Evolutionary conservation across 345 rosid species (phyloP).

Genomic region (Lepidium didymum): DNA sequence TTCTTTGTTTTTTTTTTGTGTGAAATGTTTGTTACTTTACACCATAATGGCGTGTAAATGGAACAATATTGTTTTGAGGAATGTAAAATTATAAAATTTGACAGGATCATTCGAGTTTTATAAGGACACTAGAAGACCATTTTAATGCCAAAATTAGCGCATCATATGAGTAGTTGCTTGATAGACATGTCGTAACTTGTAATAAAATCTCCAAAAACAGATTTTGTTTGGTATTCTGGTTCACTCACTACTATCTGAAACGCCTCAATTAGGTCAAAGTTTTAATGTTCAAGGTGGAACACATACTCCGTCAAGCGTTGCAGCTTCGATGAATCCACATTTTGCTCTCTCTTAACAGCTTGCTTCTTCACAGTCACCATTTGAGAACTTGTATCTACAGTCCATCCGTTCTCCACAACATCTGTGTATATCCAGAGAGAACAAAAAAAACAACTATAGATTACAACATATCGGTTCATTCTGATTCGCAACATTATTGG

Average conservation of each 20-base stretch:
- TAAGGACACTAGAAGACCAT: background rate
- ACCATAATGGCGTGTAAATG: too few species aligned
- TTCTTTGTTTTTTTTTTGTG: too few species aligned
- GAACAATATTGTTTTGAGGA: too few species aligned
- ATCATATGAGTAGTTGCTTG: background rate
- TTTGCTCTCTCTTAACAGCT: constrained; percentile 50
- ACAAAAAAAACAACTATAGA: background rate
- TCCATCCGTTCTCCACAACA: constrained; percentile 69
- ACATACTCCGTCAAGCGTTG: constrained; percentile 82
- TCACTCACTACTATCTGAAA: background rate
- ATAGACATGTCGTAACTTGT: background rate
- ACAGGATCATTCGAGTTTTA: too few species aligned
- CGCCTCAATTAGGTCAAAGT: background rate
- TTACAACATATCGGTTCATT: background rate
- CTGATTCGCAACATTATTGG: background rate
- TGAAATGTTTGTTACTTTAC: too few species aligned
- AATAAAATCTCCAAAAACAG: background rate
- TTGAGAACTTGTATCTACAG: constrained; percentile 46
- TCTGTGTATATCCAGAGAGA: constrained; percentile 35
- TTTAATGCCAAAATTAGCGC: background rate
- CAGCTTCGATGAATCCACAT: constrained; percentile 62
- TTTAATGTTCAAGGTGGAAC: constrained; percentile 67
- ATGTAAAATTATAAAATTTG: too few species aligned
- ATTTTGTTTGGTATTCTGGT: background rate
- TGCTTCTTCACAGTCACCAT: constrained; percentile 75